These are phyloP conservation scores for Henningerozyma blattae DNA, from an alignment of 805 yeast species.

Conservation along the genomic window DNA sequence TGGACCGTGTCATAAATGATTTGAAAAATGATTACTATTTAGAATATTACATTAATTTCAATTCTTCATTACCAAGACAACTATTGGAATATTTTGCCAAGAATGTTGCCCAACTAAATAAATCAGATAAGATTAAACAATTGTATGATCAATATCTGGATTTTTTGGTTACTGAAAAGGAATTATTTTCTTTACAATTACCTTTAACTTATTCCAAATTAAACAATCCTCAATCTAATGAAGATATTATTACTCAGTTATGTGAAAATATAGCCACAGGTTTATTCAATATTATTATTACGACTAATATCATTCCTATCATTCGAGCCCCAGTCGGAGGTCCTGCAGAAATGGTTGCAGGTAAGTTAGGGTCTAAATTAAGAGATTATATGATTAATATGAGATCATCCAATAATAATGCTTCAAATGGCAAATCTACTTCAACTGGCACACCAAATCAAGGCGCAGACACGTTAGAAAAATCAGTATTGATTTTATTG, in stretches of 20 bases:
- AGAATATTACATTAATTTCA: constrained; percentile 72
- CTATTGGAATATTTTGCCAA: constrained; percentile 83
- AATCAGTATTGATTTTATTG: constrained; percentile 68
- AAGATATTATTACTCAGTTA: constrained; percentile 54
- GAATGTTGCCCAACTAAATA: constrained; percentile 60
- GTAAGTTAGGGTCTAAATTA: constrained; percentile 68
- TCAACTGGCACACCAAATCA: constrained; percentile 12
- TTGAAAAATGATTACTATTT: constrained; percentile 66
- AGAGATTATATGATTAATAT: constrained; percentile 76
- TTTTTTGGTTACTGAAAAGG: constrained; percentile 87
- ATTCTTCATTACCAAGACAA: constrained; percentile 65
- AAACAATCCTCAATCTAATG: constrained; percentile 61
- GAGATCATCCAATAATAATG: constrained; percentile 21
- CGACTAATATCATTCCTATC: constrained; percentile 72
- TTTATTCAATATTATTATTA: constrained; percentile 64
- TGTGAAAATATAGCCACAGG: constrained; percentile 72
- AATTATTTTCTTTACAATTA: constrained; percentile 69
- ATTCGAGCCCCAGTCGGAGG: constrained; percentile 88
- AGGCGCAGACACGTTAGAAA: constrained; percentile 28
- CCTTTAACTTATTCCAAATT: constrained; percentile 53
- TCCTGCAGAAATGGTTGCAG: constrained; percentile 90
- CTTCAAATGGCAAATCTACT: constrained; percentile 7
- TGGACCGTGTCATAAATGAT: constrained; percentile 59
- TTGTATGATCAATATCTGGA: constrained; percentile 91
- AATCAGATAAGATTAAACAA: constrained; percentile 64